Percentiles rank a stretch among this genome's conserved stretches.
Conservation (phyloP, 257 asterid genomes). For the Ocimum tenuiflorum region DNA sequence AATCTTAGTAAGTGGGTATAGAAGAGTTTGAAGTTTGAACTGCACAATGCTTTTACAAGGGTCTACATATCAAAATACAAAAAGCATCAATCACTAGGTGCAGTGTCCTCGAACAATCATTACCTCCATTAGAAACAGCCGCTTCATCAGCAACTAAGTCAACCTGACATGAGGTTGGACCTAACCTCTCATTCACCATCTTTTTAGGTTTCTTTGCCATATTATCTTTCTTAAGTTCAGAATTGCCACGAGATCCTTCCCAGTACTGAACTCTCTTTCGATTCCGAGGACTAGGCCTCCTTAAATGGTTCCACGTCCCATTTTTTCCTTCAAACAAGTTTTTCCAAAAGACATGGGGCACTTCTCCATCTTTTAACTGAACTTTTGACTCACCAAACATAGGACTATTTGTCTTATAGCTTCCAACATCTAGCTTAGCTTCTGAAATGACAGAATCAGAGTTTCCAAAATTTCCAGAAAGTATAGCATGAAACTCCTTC, state of each 20-base stretch:
- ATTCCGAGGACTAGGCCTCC: slow-evolving; percentile 38
- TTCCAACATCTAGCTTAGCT: slow-evolving; percentile 47
- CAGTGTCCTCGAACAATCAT: slow-evolving; percentile 1
- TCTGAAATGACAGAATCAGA: slow-evolving; percentile 41
- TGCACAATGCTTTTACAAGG: slow-evolving; percentile 7
- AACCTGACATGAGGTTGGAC: slow-evolving; percentile 29
- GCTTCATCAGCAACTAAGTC: slow-evolving; percentile 17
- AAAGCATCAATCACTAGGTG: not conserved
- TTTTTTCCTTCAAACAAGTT: slow-evolving; percentile 53
- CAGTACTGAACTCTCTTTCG: slow-evolving; percentile 65
- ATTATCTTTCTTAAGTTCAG: slow-evolving; percentile 34
- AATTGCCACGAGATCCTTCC: slow-evolving; percentile 28
- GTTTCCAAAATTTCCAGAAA: slow-evolving; percentile 29
- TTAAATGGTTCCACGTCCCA: slow-evolving; percentile 57
- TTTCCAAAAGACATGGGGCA: slow-evolving; percentile 64
- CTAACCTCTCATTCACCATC: slow-evolving; percentile 29
- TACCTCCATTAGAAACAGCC: slow-evolving; percentile 31
- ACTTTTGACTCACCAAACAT: slow-evolving; percentile 59
- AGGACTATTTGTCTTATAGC: slow-evolving; percentile 36
- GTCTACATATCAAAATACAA: not conserved
- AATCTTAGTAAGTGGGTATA: not conserved
- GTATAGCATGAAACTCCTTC: slow-evolving; percentile 48
- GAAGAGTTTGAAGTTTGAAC: not conserved
- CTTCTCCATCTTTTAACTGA: slow-evolving; percentile 43
- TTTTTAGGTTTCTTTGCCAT: slow-evolving; percentile 54